Conservation (phyloP, 2,329 filamentous ascomycete genomes). For the Pyrenophora tritici-repentis region DNA sequence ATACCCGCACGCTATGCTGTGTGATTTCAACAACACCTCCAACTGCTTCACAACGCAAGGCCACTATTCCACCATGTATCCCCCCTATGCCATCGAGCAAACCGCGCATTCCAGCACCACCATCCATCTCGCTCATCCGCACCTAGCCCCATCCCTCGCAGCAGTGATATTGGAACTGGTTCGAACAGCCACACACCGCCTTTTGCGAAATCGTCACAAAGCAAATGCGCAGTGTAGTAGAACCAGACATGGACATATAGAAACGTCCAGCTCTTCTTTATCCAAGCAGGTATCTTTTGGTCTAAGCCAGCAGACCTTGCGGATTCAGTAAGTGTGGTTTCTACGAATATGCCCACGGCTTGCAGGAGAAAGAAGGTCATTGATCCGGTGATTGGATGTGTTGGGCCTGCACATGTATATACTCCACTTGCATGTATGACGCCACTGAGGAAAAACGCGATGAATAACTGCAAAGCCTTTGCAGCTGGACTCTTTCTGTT, state of each 20-base stretch:
- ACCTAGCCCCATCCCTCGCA: slow-evolving; percentile 71
- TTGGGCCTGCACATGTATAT: slow-evolving; percentile 63
- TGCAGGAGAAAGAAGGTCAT: slow-evolving; percentile 76
- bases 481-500: slow-evolving; percentile 43
- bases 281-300: slow-evolving; percentile 50
- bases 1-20: not conserved
- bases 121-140: slow-evolving; percentile 61
- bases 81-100: slow-evolving; percentile 64
- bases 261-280: slow-evolving; percentile 64
- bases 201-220: slow-evolving; percentile 77
- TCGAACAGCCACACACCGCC: slow-evolving; percentile 81
- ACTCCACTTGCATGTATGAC: slow-evolving; percentile 74
- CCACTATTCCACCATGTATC: slow-evolving; percentile 68
- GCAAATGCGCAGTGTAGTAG: slow-evolving; percentile 64
- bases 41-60: slow-evolving; percentile 44
- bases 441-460: slow-evolving; percentile 70
- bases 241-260: slow-evolving; percentile 70
- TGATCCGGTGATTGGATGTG: slow-evolving; percentile 56
- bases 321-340: slow-evolving; percentile 45
- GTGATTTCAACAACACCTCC: not conserved
- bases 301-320: slow-evolving; percentile 44
- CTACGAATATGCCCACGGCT: slow-evolving; percentile 66
- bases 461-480: slow-evolving; percentile 49
- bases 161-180: slow-evolving; percentile 74
- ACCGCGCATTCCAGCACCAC: slow-evolving; percentile 68